A percentile compares a stretch with the other conserved stretches of the same genome.
These are phyloP conservation scores for Fraxinus ornus DNA, from an alignment of 305 asterid species.

Conservation along the genomic window DNA sequence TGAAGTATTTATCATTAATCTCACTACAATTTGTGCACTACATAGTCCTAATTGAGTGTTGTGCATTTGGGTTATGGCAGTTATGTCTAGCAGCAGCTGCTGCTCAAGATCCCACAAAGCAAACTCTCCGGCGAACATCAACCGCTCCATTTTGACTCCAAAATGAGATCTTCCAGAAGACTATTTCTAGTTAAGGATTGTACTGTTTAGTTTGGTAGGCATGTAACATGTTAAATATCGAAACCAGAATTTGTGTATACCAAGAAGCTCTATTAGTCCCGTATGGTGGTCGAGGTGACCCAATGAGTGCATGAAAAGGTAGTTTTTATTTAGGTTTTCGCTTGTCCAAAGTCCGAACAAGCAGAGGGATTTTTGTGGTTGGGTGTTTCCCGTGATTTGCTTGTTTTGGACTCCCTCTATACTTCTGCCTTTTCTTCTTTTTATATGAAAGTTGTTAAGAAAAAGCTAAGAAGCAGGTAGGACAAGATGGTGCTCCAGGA, in stretches of 20 bases:
- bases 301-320: background rate
- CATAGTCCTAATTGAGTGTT: background rate
- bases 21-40: background rate
- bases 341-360: background rate
- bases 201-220: background rate
- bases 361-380: background rate
- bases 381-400: background rate
- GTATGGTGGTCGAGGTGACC: background rate
- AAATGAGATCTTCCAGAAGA: background rate
- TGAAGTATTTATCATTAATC: background rate
- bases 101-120: slow-evolving; percentile 33
- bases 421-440: background rate
- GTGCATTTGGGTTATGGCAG: slow-evolving; percentile 24
- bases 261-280: background rate
- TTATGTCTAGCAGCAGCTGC: slow-evolving; percentile 37
- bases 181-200: background rate
- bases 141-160: slow-evolving; percentile 51
- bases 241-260: background rate
- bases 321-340: background rate
- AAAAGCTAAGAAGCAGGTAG: background rate
- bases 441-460: background rate
- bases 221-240: background rate
- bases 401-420: background rate
- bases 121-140: slow-evolving; percentile 41
- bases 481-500: background rate